Conservation (phyloP, 768 basidiomycete genomes). For the Suillus subluteus region DNA sequence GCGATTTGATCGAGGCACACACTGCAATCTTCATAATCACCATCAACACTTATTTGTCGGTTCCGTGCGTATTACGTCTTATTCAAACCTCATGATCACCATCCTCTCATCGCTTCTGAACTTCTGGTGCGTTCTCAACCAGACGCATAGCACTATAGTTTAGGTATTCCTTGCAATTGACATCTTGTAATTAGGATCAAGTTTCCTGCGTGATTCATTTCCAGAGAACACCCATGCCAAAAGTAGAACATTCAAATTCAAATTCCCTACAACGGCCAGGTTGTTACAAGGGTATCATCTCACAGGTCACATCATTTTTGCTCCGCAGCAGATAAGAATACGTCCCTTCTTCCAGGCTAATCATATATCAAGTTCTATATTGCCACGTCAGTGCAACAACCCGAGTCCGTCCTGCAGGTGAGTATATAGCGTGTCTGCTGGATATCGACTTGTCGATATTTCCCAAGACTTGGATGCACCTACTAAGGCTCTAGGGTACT, state of each 20-base stretch:
- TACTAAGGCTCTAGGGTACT: neutral
- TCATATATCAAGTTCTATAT: neutral
- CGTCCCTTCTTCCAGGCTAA: neutral
- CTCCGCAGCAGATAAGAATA: conserved; percentile 6
- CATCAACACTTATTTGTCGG: neutral
- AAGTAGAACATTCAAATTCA: neutral
- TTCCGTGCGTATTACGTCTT: neutral
- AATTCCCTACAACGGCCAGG: neutral
- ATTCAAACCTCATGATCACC: neutral
- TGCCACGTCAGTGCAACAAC: neutral
- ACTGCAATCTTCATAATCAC: neutral
- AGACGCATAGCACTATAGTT: neutral
- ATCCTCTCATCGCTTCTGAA: neutral
- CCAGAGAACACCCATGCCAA: neutral
- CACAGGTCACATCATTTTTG: conserved; percentile 8
- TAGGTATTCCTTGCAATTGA: neutral
- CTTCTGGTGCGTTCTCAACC: neutral
- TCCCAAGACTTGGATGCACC: neutral
- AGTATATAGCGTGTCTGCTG: neutral
- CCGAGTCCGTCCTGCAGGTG: neutral
- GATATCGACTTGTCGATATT: neutral
- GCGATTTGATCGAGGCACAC: neutral
- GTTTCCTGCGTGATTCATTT: neutral
- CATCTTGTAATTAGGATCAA: neutral
- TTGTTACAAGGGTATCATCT: neutral